phyloP scores from a whole-genome alignment of 495 filamentous ascomycete genomes.

The Antarctomyces pellizariae region DNA sequence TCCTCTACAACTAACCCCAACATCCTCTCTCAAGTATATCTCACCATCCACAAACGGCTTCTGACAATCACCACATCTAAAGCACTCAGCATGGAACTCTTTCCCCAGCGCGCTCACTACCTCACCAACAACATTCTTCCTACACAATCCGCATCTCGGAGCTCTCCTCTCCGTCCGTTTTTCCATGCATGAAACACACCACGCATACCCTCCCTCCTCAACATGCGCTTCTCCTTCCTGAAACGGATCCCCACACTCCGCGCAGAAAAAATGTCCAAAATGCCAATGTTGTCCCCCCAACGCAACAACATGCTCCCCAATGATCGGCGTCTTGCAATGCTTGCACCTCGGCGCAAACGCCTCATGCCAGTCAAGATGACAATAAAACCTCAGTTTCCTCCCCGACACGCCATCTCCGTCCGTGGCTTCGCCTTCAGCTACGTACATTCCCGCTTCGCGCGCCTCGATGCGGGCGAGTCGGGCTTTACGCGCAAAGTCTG shows the following conservation, averaged over 20 bases:
- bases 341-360: conserved; percentile 81
- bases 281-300: conserved; percentile 93
- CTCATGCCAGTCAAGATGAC: conserved; percentile 96
- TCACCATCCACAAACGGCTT: conserved; percentile 29
- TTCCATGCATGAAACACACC: conserved; percentile 86
- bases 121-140: conserved; percentile 60
- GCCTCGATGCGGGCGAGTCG: conserved; percentile 47
- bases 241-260: conserved; percentile 95
- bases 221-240: conserved; percentile 65
- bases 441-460: conserved; percentile 30
- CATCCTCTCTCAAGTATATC: conserved; percentile 24
- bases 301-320: conserved; percentile 82
- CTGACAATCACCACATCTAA: conserved; percentile 40
- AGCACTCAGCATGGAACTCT: conserved; percentile 89
- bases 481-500: conserved; percentile 38
- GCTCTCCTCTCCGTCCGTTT: conserved; percentile 50
- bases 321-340: conserved; percentile 94
- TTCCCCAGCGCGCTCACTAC: conserved; percentile 69
- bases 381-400: conserved; percentile 74
- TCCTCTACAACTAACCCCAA: conserved; percentile 22
- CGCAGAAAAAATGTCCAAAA: conserved; percentile 97
- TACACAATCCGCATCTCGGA: conserved; percentile 70
- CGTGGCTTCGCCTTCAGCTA: conserved; percentile 30
- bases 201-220: conserved; percentile 96
- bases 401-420: conserved; percentile 44